phyloP scores from a whole-genome alignment of 345 rosid genomes.

The Leavenworthia alabamica region DNA sequence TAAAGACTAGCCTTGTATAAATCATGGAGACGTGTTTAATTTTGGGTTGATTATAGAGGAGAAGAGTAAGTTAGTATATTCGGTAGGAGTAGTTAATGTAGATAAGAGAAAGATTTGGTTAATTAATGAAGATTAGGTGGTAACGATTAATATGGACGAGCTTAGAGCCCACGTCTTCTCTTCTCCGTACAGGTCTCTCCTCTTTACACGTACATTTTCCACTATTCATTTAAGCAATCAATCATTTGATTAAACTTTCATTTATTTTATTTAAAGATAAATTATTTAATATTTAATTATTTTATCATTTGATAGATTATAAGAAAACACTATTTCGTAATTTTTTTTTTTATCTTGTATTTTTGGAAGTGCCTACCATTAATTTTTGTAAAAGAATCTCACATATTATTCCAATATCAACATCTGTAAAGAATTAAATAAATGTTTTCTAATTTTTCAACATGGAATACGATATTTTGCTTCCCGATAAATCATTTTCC shows the following conservation, averaged over 20 bases:
- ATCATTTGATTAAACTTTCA: neutral
- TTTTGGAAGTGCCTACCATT: neutral
- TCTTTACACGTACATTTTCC: conserved; percentile 42
- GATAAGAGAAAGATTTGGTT: conserved; percentile 20
- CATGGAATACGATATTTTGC: neutral
- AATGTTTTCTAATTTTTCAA: neutral
- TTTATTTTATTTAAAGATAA: neutral
- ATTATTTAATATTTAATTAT: neutral
- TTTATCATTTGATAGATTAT: neutral
- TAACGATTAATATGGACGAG: conserved; percentile 9
- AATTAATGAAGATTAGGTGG: conserved; percentile 10
- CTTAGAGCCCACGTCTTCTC: conserved; percentile 29
- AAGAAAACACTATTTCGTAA: neutral
- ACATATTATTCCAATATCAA: conserved; percentile 16
- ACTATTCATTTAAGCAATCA: neutral
- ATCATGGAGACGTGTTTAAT: neutral
- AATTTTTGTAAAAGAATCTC: neutral
- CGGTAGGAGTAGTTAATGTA: conserved; percentile 9
- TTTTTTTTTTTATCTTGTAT: neutral
- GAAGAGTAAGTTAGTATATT: neutral
- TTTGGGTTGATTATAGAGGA: neutral
- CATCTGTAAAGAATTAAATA: conserved; percentile 22
- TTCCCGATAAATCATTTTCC: neutral
- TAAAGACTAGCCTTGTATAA: neutral
- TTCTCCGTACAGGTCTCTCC: conserved; percentile 43